These are phyloP conservation scores for Crithidia brevicula DNA, from an alignment of 208 protist species.

Conservation along the genomic window DNA sequence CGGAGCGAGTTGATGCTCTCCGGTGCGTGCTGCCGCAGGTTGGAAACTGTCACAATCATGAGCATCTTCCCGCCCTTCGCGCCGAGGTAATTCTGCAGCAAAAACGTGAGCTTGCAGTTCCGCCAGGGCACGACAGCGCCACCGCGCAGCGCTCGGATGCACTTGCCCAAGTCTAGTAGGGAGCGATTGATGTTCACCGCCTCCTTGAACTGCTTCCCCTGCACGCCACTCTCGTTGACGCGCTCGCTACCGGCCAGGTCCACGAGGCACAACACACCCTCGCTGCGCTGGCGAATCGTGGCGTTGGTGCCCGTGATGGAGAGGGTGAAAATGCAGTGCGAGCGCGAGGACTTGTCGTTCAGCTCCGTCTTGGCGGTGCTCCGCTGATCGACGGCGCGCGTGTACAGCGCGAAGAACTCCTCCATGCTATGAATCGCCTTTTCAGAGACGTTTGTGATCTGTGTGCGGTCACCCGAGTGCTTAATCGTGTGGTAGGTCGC, in stretches of 20 bases:
- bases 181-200: conserved; percentile 93
- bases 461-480: conserved; percentile 62
- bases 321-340: conserved; percentile 91
- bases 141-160: conserved; percentile 86
- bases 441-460: conserved; percentile 71
- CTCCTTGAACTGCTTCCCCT: conserved; percentile 91
- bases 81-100: conserved; percentile 91
- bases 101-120: conserved; percentile 92
- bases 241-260: conserved; percentile 96
- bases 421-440: conserved; percentile 43
- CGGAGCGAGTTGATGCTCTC: conserved; percentile 93
- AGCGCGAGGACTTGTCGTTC: conserved; percentile 91
- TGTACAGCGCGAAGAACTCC: conserved; percentile 73
- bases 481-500: conserved; percentile 74
- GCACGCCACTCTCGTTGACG: conserved; percentile 87
- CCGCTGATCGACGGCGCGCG: conserved; percentile 65
- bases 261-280: conserved; percentile 86
- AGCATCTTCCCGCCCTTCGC: conserved; percentile 91
- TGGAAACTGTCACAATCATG: conserved; percentile 94
- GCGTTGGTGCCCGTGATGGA: conserved; percentile 71
- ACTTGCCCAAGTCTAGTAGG: conserved; percentile 92
- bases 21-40: conserved; percentile 54
- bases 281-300: conserved; percentile 72
- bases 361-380: conserved; percentile 82
- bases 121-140: conserved; percentile 86